These are phyloP conservation scores for Podospora sp. DNA, from an alignment of 495 filamentous ascomycete genomes.

Conservation along the genomic window DNA sequence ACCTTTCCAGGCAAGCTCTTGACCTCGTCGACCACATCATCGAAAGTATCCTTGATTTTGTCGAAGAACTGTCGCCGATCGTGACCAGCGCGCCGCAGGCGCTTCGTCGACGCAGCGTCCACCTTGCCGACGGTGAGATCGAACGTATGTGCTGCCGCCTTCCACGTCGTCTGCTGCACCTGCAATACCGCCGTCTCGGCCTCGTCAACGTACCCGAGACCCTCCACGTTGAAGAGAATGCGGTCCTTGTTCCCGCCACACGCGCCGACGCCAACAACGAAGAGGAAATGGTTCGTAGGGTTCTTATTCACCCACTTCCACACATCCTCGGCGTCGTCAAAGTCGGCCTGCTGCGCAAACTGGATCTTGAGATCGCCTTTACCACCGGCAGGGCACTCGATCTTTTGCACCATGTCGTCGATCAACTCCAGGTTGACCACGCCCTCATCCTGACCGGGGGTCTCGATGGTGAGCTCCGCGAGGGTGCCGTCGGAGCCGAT, in stretches of 20 bases:
- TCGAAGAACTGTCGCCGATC: conserved; percentile 1
- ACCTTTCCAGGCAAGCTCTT: conserved; percentile 14
- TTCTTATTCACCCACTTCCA: conserved; percentile 30
- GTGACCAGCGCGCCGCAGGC: neutral
- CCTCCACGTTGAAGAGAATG: conserved; percentile 18
- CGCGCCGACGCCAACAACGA: conserved; percentile 24
- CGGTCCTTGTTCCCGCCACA: conserved; percentile 22
- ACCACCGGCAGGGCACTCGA: conserved; percentile 16
- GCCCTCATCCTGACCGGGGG: conserved; percentile 14
- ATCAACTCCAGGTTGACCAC: conserved; percentile 29
- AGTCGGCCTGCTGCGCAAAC: conserved; percentile 24
- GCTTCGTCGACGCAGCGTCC: neutral
- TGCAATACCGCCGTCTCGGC: conserved; percentile 24
- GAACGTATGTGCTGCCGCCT: conserved; percentile 25
- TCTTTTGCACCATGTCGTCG: conserved; percentile 21
- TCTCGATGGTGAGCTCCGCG: conserved; percentile 21
- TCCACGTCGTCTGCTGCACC: conserved; percentile 23
- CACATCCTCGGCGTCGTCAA: conserved; percentile 25
- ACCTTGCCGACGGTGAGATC: conserved; percentile 24
- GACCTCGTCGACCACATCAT: conserved; percentile 10
- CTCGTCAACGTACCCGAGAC: conserved; percentile 20
- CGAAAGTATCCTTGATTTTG: neutral
- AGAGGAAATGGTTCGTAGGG: conserved; percentile 22
- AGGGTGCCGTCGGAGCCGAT: conserved; percentile 23
- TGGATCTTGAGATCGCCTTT: conserved; percentile 10